A percentile compares a stretch with the other conserved stretches of the same genome.
Conservation (phyloP, 768 basidiomycete species). For the Phylloporus sp. region DNA sequence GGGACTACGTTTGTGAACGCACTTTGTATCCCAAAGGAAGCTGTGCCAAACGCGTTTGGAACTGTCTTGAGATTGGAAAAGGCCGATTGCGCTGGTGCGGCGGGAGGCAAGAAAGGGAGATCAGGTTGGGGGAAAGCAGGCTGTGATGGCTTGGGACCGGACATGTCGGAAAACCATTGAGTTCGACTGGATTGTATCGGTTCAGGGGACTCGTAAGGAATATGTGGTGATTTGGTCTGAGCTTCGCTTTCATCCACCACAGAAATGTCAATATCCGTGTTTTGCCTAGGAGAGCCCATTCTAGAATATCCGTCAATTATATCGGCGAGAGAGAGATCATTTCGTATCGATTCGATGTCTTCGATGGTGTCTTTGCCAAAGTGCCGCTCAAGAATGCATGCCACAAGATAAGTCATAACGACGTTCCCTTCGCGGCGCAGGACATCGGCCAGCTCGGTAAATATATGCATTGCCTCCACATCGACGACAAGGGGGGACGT, state of each 20-base stretch:
- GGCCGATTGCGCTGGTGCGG: slow-evolving; percentile 21
- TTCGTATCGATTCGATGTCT: slow-evolving; percentile 64
- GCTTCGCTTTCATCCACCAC: slow-evolving; percentile 21
- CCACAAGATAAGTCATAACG: slow-evolving; percentile 82
- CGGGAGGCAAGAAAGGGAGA: slow-evolving; percentile 12
- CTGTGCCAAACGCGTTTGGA: slow-evolving; percentile 33
- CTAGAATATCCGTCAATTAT: slow-evolving; percentile 63
- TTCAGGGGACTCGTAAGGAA: slow-evolving; percentile 1
- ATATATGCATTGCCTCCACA: slow-evolving; percentile 62
- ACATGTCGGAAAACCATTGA: slow-evolving; percentile 33
- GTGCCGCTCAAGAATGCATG: slow-evolving; percentile 82
- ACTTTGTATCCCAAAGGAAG: slow-evolving; percentile 17
- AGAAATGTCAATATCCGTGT: slow-evolving; percentile 24
- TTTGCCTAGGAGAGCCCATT: slow-evolving; percentile 23
- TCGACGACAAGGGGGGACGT: slow-evolving; percentile 63
- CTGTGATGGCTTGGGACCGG: slow-evolving; percentile 26
- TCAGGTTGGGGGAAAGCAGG: slow-evolving; percentile 17
- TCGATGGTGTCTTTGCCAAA: slow-evolving; percentile 81
- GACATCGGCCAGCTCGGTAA: slow-evolving; percentile 52
- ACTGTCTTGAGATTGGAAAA: slow-evolving; percentile 34
- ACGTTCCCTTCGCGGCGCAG: slow-evolving; percentile 62
- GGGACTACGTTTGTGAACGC: slow-evolving; percentile 1
- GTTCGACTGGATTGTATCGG: slow-evolving; percentile 27
- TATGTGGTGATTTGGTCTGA: slow-evolving; percentile 4
- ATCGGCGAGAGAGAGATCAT: slow-evolving; percentile 51